Evolutionary conservation across 1,139 yeast species (phyloP).

Genomic region (Pichia sp.): DNA sequence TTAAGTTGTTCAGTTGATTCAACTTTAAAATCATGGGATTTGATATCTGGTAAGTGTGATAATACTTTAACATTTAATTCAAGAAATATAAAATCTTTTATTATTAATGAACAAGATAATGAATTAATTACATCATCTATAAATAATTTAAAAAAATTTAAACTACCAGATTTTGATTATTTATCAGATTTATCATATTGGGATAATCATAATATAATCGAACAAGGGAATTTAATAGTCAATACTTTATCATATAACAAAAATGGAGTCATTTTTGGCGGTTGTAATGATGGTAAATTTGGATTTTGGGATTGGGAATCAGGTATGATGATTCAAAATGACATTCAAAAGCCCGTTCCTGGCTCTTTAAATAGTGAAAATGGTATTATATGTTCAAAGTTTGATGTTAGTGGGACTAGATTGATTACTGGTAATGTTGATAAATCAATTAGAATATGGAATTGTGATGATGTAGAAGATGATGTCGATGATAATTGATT

Average conservation of each 20-base stretch:
- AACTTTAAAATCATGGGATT: constrained; percentile 84
- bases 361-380: constrained; percentile 65
- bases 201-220: constrained; percentile 35
- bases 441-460: constrained; percentile 85
- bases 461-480: constrained; percentile 32
- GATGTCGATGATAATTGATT: neutral
- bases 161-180: constrained; percentile 68
- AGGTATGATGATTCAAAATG: constrained; percentile 56
- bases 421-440: constrained; percentile 86
- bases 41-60: constrained; percentile 57
- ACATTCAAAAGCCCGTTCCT: constrained; percentile 48
- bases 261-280: constrained; percentile 68
- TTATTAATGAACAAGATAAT: constrained; percentile 62
- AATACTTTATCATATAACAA: constrained; percentile 61
- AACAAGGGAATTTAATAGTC: constrained; percentile 39
- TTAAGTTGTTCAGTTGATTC: constrained; percentile 79
- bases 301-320: constrained; percentile 72
- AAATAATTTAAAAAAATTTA: constrained; percentile 80
- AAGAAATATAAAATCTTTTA: constrained; percentile 70
- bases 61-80: constrained; percentile 75
- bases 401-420: constrained; percentile 85
- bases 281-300: constrained; percentile 77
- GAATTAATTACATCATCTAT: constrained; percentile 78
- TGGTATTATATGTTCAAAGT: constrained; percentile 65
- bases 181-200: constrained; percentile 46